phyloP scores from a whole-genome alignment of 2,329 filamentous ascomycete species.

The Clarireedia paspali region DNA sequence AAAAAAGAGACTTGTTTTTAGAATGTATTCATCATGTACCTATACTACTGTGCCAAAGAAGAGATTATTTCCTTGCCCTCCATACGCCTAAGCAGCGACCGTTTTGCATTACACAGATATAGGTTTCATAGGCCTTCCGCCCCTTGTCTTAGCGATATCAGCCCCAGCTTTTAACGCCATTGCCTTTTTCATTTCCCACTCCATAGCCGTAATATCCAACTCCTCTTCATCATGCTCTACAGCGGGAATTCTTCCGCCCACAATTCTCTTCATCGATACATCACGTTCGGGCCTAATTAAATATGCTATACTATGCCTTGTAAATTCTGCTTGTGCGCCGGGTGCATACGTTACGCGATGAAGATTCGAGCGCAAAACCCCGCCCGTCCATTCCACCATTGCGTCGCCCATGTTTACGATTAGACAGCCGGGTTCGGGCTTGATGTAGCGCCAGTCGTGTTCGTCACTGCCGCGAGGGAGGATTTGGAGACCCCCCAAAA shows the following conservation, averaged over 20 bases:
- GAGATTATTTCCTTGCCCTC: no score
- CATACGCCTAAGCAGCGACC: no score
- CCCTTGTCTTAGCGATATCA: background rate
- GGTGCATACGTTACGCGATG: slow-evolving; percentile 26
- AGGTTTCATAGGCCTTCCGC: background rate
- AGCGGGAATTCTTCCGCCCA: slow-evolving; percentile 1
- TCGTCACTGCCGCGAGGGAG: slow-evolving; percentile 24
- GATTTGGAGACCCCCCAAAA: slow-evolving; percentile 31
- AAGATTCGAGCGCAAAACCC: slow-evolving; percentile 22
- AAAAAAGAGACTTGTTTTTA: no score
- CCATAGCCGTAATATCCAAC: slow-evolving; percentile 7
- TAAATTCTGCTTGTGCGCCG: slow-evolving; percentile 11
- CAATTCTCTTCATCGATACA: slow-evolving; percentile 21
- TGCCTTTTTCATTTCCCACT: slow-evolving; percentile 10
- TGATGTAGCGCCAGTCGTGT: slow-evolving; percentile 26
- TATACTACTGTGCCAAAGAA: no score
- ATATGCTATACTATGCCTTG: slow-evolving; percentile 44
- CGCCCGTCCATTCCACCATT: slow-evolving; percentile 25
- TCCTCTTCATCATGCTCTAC: background rate
- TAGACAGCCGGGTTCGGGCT: slow-evolving; percentile 25
- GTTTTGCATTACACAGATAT: no score
- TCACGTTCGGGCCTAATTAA: slow-evolving; percentile 41
- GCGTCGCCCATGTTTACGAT: slow-evolving; percentile 32
- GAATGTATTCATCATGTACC: no score
- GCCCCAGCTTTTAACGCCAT: background rate